Evolutionary conservation across 495 filamentous ascomycete species (phyloP), one percentile per base, ranked within the genome.

Genomic region (Staphylotrichum longicolle): DNA sequence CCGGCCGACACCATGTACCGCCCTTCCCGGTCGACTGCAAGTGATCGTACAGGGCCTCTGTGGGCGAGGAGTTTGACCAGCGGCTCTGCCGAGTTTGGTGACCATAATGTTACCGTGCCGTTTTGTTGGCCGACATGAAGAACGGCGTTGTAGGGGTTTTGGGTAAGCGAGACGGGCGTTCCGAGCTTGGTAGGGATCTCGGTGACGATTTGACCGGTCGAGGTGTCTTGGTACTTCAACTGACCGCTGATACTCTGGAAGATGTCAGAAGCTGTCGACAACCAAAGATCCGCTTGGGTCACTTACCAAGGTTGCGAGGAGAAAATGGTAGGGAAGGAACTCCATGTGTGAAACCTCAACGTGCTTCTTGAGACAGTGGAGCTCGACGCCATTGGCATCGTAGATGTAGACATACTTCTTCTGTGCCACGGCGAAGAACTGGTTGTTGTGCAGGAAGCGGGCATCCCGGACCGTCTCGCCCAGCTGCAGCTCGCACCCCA

Each of bases 321-420:
- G 85, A 67, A 96, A 98, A 72, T 98, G 94, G 71, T 96, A 98
- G 3, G 93, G 93, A 33, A 98, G 78, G 72, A 96, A 98, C 74
- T 98, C 91, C 79, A 98, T 89, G 76, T 92, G 86, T 9, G 88
- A 88, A n/a, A 95, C 90, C 75, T 98, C 94, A 63, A 93, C 81
- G 67, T 95, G 92, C 69, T 91, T 90, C 74, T 83, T 84, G 61
- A 98, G 77, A 70, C 90, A 92, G 74, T 98, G 95, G 27, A 98
- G 72, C 74, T 98, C 94, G 14, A 95, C 88, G 61, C 94, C 94
- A 34, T 86, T 80, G 41, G 85, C 77, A 66, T 97, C 94, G 77
- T 98, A 98, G 62, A 98, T 98, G 77, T 80, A 82, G 62, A 92
- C 89, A 37, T 93, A 88, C 75, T 95, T 96, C 83, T 98, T 98